Evolutionary conservation across 148 eudicot genomes (phyloP).

Genomic region (Rhododendron mucronatum): DNA sequence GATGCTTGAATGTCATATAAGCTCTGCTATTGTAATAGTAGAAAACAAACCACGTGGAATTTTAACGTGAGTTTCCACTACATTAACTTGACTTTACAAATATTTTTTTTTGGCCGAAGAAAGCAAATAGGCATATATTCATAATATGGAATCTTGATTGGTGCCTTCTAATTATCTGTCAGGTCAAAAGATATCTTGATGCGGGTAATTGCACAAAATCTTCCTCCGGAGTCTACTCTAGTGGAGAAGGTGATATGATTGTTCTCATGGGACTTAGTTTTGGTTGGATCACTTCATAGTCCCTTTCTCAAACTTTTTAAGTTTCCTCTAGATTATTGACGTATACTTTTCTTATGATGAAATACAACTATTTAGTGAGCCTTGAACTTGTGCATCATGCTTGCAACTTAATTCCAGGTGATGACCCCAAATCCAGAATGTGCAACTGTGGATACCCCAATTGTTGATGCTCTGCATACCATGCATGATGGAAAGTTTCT

Average conservation of each 20-base stretch:
- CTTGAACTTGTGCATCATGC: background rate
- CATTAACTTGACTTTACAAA: background rate
- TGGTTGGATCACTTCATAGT: background rate
- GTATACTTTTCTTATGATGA: background rate
- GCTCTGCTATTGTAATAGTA: slow-evolving; percentile 73
- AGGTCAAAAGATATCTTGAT: slow-evolving; percentile 93
- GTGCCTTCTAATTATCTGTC: slow-evolving; percentile 10
- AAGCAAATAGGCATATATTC: background rate
- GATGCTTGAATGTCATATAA: slow-evolving; percentile 64
- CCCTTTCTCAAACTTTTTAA: background rate
- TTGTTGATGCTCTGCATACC: slow-evolving; percentile 94
- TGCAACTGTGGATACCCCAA: slow-evolving; percentile 85
- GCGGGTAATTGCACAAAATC: slow-evolving; percentile 82
- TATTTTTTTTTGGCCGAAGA: background rate
- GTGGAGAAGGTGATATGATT: slow-evolving; percentile 67
- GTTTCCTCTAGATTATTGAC: background rate
- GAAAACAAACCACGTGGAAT: slow-evolving; percentile 86
- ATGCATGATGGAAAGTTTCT: slow-evolving; percentile 96
- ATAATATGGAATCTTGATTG: background rate
- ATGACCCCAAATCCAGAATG: slow-evolving; percentile 99
- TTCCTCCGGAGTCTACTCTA: slow-evolving; percentile 71
- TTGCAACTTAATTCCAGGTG: slow-evolving; percentile 42
- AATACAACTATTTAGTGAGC: background rate
- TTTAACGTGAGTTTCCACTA: slow-evolving; percentile 55
- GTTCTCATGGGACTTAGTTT: background rate